phyloP scores from a whole-genome alignment of 176 grass and related monocot genomes.

The barley (Hordeum vulgare) region MorexV3_pseudomolecules_assembly NC_058519.1:543426517-543427016 shows the following conservation, averaged over 20 bases:
- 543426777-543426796: conserved; percentile 61
- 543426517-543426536: not conserved
- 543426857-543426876: conserved; percentile 68
- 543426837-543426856: conserved; percentile 84
- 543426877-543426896: not conserved
- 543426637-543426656: not conserved
- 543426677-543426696: not conserved
- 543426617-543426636: not conserved
- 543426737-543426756: conserved; percentile 50
- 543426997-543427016: conserved; percentile 95
- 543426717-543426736: not conserved
- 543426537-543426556: not conserved
- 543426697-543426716: not conserved
- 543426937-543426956: not conserved
- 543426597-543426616: not conserved
- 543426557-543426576: not conserved
- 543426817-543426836: conserved; percentile 90
- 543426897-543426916: not conserved
- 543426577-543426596: not conserved
- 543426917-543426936: conserved; percentile 1
- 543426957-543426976: conserved; percentile 4
- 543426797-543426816: conserved; percentile 90
- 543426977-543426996: conserved; percentile 17
- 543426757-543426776: conserved; percentile 49
- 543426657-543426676: not conserved